Conservation (phyloP, 2,329 filamentous ascomycete species). For the Xylariaceae sp. region DNA sequence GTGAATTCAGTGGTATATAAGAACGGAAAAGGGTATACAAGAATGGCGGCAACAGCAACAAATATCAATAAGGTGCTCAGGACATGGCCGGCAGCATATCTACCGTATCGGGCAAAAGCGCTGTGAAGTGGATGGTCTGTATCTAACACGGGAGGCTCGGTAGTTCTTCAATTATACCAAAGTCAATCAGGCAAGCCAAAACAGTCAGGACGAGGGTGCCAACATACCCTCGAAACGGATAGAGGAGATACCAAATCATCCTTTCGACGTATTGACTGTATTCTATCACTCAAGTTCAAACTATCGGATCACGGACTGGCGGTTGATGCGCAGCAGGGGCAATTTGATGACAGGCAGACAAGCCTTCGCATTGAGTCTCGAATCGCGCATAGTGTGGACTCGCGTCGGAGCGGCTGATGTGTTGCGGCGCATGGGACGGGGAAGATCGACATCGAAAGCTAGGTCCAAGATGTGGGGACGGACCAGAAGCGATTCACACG, state of each 20-base stretch:
- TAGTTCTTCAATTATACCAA: slow-evolving; percentile 54
- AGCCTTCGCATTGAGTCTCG: slow-evolving; percentile 20
- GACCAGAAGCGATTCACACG: slow-evolving; percentile 14
- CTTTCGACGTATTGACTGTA: slow-evolving; percentile 25
- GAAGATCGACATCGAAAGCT: slow-evolving; percentile 11
- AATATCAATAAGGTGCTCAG: slow-evolving; percentile 69
- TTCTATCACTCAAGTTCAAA: slow-evolving; percentile 13
- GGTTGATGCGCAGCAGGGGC: background rate
- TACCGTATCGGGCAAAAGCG: slow-evolving; percentile 65
- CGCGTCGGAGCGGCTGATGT: slow-evolving; percentile 10
- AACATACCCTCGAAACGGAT: slow-evolving; percentile 70
- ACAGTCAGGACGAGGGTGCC: background rate
- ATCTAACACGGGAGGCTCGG: slow-evolving; percentile 64
- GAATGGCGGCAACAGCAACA: slow-evolving; percentile 63
- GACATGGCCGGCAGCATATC: slow-evolving; percentile 67
- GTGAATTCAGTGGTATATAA: slow-evolving; percentile 69
- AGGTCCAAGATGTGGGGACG: slow-evolving; percentile 9
- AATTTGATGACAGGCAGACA: slow-evolving; percentile 15
- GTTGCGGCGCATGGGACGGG: slow-evolving; percentile 16
- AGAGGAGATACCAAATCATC: slow-evolving; percentile 76
- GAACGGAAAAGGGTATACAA: slow-evolving; percentile 72
- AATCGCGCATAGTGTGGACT: slow-evolving; percentile 24
- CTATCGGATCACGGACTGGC: slow-evolving; percentile 11
- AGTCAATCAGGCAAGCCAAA: slow-evolving; percentile 20
- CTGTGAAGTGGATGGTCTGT: slow-evolving; percentile 61